These are phyloP conservation scores for Ramalina intermedia DNA, from an alignment of 495 filamentous ascomycete species.

Conservation along the genomic window DNA sequence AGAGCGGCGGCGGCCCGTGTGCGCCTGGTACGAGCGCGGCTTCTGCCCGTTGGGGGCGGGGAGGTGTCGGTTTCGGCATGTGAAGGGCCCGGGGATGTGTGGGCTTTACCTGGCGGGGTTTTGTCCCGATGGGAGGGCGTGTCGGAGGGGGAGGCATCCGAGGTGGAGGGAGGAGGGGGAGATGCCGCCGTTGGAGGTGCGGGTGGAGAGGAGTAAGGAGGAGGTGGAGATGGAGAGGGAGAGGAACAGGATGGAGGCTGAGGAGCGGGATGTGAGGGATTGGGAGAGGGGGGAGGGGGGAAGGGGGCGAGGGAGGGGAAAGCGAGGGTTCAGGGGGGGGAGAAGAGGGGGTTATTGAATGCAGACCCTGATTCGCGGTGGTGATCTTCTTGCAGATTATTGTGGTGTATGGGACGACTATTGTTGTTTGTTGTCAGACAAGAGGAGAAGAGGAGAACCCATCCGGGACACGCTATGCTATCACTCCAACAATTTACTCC, in stretches of 20 bases:
- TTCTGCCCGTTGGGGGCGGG: slow-evolving; percentile 79
- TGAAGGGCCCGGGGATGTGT: slow-evolving; percentile 58
- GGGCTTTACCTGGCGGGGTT: slow-evolving; percentile 86
- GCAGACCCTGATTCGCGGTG: no score
- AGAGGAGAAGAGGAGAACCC: background rate
- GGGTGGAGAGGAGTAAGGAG: slow-evolving; percentile 45
- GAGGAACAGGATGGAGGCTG: slow-evolving; percentile 41
- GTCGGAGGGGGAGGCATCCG: slow-evolving; percentile 68
- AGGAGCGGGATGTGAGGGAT: slow-evolving; percentile 35
- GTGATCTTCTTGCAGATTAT: no score
- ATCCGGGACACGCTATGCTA: background rate
- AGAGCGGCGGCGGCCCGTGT: slow-evolving; percentile 51
- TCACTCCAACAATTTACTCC: background rate
- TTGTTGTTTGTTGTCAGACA: no score
- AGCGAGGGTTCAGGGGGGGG: slow-evolving; percentile 32
- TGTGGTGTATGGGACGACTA: no score
- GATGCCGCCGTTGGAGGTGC: slow-evolving; percentile 57
- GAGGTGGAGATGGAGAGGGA: slow-evolving; percentile 42
- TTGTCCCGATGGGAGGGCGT: slow-evolving; percentile 71
- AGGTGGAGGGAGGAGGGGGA: slow-evolving; percentile 54
- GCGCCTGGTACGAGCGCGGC: slow-evolving; percentile 88
- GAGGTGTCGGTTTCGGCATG: slow-evolving; percentile 72
- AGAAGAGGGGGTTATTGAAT: slow-evolving; percentile 26
- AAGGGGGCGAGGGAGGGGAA: slow-evolving; percentile 20
- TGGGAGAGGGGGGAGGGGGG: slow-evolving; percentile 20